Base-by-base conservation (phyloP, 2,329 filamentous ascomycete species). In the Periconia sp. region DNA sequence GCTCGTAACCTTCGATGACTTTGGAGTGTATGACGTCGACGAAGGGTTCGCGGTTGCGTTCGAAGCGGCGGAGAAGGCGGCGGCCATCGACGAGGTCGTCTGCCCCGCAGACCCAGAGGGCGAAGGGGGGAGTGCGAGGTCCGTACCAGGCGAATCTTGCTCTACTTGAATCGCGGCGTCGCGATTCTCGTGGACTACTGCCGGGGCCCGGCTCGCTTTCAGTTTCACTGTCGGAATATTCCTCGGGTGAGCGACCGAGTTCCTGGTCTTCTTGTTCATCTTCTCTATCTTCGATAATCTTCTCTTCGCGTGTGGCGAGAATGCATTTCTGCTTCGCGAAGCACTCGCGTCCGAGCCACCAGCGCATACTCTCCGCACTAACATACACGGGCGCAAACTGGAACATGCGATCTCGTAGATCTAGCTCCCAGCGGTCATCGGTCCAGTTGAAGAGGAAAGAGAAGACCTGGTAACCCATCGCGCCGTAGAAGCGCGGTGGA, bases 371-470 rank as follows among this genome's bases (percentile, higher is more conserved):
- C 72, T 96, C 91, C 1, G 89, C 82, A 56, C 86, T 90, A 36
- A 96, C 89, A 59, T 95, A 95, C 0, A 95, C 89, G 1, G 92
- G 92, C 0, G 90, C 85, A 55, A 95, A 96, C 59, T 94, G 89
- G 67, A 97, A 96, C 80, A 95, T 87, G 29, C 92, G 85, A 63
- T 89, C 75, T 45, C 88, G 79, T 11, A 96, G 73, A 5, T 79
- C 89, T 7, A 84, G 82, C 50, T 96, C 92, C 92, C 92, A 96
- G 6, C 89, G 81, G 8, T 69, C 74, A 63, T 97, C 92, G 0
- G 82, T 84, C 92, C 92, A 97, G 63, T 86, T 80, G 68, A 97
- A 96, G 1, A 97, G 75, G 61, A 92, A 95, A 0, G 86, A 87
- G 59, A 96, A 96, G 3, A 96, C 89, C 34, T 84, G 84, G 69